phyloP scores from a whole-genome alignment of 768 basidiomycete genomes.

The Auriculariales sp. region DNA sequence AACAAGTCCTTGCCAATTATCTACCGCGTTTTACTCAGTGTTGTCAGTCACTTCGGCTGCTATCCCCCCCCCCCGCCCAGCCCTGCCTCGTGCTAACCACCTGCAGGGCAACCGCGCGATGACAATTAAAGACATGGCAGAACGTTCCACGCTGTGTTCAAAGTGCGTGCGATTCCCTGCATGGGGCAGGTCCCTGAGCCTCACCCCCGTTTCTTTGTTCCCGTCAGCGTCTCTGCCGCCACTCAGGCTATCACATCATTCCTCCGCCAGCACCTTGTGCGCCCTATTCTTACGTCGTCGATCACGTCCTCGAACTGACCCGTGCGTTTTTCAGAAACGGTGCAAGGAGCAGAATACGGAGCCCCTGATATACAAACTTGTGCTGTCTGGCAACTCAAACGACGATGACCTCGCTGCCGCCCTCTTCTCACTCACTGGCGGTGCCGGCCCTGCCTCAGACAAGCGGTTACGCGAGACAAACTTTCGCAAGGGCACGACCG shows the following conservation, averaged over 20 bases:
- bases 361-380: conserved; percentile 58
- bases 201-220: conserved; percentile 5
- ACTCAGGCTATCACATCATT: conserved; percentile 76
- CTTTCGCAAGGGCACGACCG: conserved; percentile 63
- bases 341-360: conserved; percentile 59
- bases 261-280: conserved; percentile 59
- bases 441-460: conserved; percentile 27
- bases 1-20: conserved; percentile 64
- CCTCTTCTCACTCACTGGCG: conserved; percentile 54
- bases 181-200: background rate
- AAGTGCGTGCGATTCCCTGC: conserved; percentile 35
- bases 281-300: too few species aligned
- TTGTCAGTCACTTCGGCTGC: conserved; percentile 31
- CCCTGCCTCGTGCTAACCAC: background rate
- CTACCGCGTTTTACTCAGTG: conserved; percentile 56
- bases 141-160: conserved; percentile 57
- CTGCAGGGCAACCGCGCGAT: conserved; percentile 63
- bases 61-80: background rate
- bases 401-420: conserved; percentile 67
- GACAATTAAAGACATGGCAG: conserved; percentile 76
- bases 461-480: conserved; percentile 35
- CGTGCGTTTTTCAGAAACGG: too few species aligned
- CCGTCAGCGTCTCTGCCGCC: conserved; percentile 60
- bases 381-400: conserved; percentile 51
- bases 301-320: too few species aligned